Evolutionary conservation across 371 early-diverging fungal species (phyloP), one percentile per base, ranked within the genome.

Genomic region (Lichtheimia ornata): DNA sequence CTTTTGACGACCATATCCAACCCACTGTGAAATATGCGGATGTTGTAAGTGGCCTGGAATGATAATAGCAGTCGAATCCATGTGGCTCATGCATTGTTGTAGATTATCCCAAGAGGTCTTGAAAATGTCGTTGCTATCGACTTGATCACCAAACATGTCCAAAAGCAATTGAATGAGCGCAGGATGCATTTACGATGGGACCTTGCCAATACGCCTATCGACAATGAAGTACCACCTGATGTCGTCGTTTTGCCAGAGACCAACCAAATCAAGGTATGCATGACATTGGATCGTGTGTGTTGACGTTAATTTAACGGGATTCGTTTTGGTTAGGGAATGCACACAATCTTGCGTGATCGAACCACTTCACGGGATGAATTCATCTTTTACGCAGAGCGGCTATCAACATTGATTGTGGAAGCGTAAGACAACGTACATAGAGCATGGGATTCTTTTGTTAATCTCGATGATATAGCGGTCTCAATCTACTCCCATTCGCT

Each of bases 71-170:
- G 9, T 35, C 35, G 5, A 35, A 9, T 35, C 1, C 2, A 35
- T 35, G 35, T 35, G 18, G 6, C 17, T 17, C 2, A 17, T 17
- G 22, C 17, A 5, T 5, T 4, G 14, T 25, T 22, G 25, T 69
- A 84, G 85, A 93, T 94, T 57, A 90, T 95, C 63, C 97, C 97
- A 12, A 86, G 95, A 61, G 95, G 95, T 12, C 72, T 92, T 40
- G 95, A 94, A 62, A 96, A 96, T 76, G 72, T 81, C 53, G 92
- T 94, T 24, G 97, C 97, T 4, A 94, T 97, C 64, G 94, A 93
- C 66, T 79, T 97, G 53, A 88, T 95, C 67, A 90, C 91, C 24
- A 91, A 95, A 63, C 93, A 94, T 59, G 84, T 96, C 50, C 82
- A 85, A 63, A 86, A 89, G 12, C 92, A 94, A 77, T 79, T 97